Percentiles rank a stretch among this genome's conserved stretches.
phyloP scores from a whole-genome alignment of 768 basidiomycete genomes.

The Leccinum rimulosum region DNA sequence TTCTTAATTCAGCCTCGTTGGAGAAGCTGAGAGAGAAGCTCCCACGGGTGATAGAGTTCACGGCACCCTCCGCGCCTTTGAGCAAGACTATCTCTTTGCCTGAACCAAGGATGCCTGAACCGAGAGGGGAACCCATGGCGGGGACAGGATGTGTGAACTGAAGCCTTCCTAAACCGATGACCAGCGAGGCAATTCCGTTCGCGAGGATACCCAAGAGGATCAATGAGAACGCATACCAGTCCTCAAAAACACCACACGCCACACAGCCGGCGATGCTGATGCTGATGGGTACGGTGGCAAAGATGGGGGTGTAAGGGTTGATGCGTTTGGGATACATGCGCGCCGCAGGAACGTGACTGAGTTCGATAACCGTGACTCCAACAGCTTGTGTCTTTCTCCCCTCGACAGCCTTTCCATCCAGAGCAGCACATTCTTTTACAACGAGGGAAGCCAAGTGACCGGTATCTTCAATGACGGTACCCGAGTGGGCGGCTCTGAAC shows the following conservation, averaged over 20 bases:
- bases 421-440: conserved; percentile 20
- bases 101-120: conserved; percentile 24
- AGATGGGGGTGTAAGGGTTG: conserved; percentile 17
- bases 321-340: conserved; percentile 20
- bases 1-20: not conserved
- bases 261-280: conserved; percentile 29
- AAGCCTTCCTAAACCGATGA: conserved; percentile 34
- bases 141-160: conserved; percentile 27
- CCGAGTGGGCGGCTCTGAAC: conserved; percentile 34
- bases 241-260: conserved; percentile 27
- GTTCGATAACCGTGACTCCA: conserved; percentile 29
- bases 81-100: conserved; percentile 29
- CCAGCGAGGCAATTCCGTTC: conserved; percentile 31
- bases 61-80: conserved; percentile 28
- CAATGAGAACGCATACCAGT: conserved; percentile 35
- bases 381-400: conserved; percentile 25
- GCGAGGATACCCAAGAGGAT: conserved; percentile 35
- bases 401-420: conserved; percentile 14
- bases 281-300: conserved; percentile 32
- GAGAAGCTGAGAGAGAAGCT: conserved; percentile 28
- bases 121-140: conserved; percentile 24
- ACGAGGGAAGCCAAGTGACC: conserved; percentile 33
- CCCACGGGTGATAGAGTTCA: conserved; percentile 33
- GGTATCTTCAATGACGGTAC: conserved; percentile 30
- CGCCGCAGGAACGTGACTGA: conserved; percentile 21